Base-by-base conservation (phyloP, 768 basidiomycete species). In the Tricholoma saponaceum region DNA sequence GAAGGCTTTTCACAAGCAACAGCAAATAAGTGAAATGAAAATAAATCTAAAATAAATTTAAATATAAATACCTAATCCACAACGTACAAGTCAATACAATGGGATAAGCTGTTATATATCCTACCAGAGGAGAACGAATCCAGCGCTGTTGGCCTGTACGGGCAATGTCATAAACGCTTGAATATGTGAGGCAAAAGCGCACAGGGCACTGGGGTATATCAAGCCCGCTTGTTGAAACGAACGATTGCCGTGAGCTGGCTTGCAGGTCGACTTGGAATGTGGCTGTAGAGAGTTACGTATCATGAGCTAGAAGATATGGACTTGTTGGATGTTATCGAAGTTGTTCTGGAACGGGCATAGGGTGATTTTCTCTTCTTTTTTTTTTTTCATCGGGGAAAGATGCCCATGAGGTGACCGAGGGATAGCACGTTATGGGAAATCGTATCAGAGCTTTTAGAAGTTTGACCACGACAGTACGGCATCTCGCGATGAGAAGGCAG, bases 391-490 rank as follows among this genome's bases (percentile, higher is more conserved):
- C n/a, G n/a, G n/a, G n/a, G n/a, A n/a, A n/a, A n/a, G n/a, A n/a
- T n/a, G n/a, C 33, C 33, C 28, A 28, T 28, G 39, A 8, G n/a
- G 39, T 3, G 39, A 9, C 18, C 7, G 18, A 23, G 13, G 22
- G 22, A 30, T 30, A n/a, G 39, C 8, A n/a, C 4, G 16, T 26
- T 26, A 26, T 8, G 14, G 14, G 47, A 8, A 41, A 43, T 18
- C 1, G 20, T 14, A 20, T 3, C 43, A 14, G n/a, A 37, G 20
- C 16, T n/a, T 18, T 33, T 66, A 83, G 64, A 89, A 87, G 66
- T 87, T 87, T 18, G 87, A 86, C 89, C 89, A 91, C 33, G 87
- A 88, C 32, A 86, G 67, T 49, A 86, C 62, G 23, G 83, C 74
- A 9, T 83, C 74, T 53, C 87, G 72, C 2, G 76, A 71, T 1